phyloP scores from a whole-genome alignment of 1,284 basidiomycete species.

The Athelia psychrophila region DNA sequence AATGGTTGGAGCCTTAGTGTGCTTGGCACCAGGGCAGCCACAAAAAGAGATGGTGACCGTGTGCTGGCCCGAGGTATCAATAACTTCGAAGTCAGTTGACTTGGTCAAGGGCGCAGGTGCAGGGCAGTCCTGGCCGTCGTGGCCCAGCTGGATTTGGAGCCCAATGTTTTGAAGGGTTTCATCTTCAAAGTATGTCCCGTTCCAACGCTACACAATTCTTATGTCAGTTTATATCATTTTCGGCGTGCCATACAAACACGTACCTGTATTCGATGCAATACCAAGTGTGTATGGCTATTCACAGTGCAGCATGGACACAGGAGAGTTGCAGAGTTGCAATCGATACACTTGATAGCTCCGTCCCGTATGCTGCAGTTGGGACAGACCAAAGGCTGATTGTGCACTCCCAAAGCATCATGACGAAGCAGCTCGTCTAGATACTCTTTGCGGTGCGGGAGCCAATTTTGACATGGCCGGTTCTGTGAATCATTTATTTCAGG shows the following conservation, averaged over 20 bases:
- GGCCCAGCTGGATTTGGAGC: background rate
- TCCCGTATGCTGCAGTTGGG: no score
- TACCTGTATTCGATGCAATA: background rate
- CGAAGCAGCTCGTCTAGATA: background rate
- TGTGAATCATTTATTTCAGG: background rate
- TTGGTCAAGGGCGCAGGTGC: background rate
- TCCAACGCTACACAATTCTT: background rate
- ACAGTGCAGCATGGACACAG: background rate
- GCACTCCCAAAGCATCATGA: background rate
- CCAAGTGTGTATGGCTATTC: background rate
- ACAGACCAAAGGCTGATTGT: no score
- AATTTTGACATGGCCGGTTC: background rate
- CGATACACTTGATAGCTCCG: background rate
- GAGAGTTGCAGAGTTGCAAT: background rate
- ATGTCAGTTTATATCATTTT: no score
- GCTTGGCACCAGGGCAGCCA: constrained; percentile 9
- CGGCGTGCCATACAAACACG: background rate
- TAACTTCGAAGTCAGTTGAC: background rate
- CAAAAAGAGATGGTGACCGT: constrained; percentile 13
- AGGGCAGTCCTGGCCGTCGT: background rate
- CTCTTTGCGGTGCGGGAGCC: background rate
- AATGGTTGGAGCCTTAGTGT: no score
- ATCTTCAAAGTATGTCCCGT: background rate
- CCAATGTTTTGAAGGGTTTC: background rate
- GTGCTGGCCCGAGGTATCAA: background rate